Evolutionary conservation across 2,329 filamentous ascomycete species (phyloP).

Genomic region (Albophoma yamanashiensis): DNA sequence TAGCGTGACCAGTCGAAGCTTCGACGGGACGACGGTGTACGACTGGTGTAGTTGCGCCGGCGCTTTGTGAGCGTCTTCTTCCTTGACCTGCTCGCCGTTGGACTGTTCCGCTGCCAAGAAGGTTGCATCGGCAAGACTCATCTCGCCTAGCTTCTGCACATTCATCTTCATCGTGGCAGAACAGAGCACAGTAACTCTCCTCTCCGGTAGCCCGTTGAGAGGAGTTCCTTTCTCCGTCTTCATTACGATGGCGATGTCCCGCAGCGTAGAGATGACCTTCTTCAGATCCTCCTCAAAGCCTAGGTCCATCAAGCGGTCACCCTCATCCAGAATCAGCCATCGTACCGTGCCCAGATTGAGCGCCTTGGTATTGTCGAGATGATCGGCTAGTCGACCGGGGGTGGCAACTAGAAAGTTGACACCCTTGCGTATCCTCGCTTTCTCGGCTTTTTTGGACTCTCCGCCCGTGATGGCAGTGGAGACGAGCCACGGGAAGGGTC

Average conservation of each 20-base stretch:
- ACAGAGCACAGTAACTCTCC: constrained; percentile 80
- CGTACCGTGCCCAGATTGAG: constrained; percentile 80
- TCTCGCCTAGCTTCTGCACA: constrained; percentile 85
- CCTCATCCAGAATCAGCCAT: constrained; percentile 92
- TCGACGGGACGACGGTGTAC: constrained; percentile 78
- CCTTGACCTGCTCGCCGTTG: constrained; percentile 31
- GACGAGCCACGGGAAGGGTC: constrained; percentile 90
- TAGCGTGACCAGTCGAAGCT: constrained; percentile 81
- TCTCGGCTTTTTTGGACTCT: constrained; percentile 69
- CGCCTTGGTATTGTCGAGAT: constrained; percentile 83
- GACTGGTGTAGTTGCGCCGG: constrained; percentile 91
- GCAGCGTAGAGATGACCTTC: constrained; percentile 72
- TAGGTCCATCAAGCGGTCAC: constrained; percentile 95
- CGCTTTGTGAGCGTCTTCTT: constrained; percentile 56
- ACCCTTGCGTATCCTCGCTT: constrained; percentile 85
- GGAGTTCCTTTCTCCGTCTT: constrained; percentile 47
- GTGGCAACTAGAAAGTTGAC: constrained; percentile 94
- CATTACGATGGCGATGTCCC: constrained; percentile 48
- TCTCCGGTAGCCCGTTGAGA: constrained; percentile 56
- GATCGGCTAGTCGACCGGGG: constrained; percentile 81
- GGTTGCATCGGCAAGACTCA: constrained; percentile 85
- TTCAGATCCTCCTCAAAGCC: constrained; percentile 93
- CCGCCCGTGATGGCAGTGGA: constrained; percentile 70
- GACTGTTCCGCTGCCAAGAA: constrained; percentile 64
- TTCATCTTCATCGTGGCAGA: constrained; percentile 98